A percentile compares a stretch with the other conserved stretches of the same genome.
Evolutionary conservation across 2,329 filamentous ascomycete genomes (phyloP).

Genomic region (Xylariaceae sp.): DNA sequence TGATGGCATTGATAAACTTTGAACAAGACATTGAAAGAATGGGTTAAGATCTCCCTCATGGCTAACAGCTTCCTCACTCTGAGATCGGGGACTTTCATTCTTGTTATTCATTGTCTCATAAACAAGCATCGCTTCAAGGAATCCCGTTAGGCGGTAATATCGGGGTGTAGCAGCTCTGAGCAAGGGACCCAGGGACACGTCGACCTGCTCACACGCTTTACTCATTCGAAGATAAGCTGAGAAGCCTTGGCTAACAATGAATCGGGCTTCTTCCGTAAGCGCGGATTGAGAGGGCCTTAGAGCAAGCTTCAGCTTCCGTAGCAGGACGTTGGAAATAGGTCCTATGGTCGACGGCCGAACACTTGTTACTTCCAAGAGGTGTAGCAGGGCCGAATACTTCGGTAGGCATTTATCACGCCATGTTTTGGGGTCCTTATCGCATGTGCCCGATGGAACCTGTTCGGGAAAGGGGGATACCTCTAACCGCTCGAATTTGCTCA

Average conservation of each 20-base stretch:
- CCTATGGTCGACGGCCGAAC: slow-evolving; percentile 64
- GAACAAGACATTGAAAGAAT: slow-evolving; percentile 61
- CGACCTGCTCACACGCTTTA: slow-evolving; percentile 52
- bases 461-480: slow-evolving; percentile 63
- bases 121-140: slow-evolving; percentile 57
- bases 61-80: slow-evolving; percentile 37
- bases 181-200: slow-evolving; percentile 59
- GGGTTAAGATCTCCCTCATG: slow-evolving; percentile 55
- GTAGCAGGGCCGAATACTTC: slow-evolving; percentile 64
- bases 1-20: slow-evolving; percentile 71
- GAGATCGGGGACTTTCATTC: slow-evolving; percentile 29
- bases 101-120: slow-evolving; percentile 43
- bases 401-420: slow-evolving; percentile 62
- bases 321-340: slow-evolving; percentile 61
- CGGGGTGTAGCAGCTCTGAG: slow-evolving; percentile 62
- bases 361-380: slow-evolving; percentile 56
- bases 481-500: slow-evolving; percentile 62
- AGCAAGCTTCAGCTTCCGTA: slow-evolving; percentile 62
- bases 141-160: slow-evolving; percentile 63
- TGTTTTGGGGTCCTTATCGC: slow-evolving; percentile 57
- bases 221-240: slow-evolving; percentile 66
- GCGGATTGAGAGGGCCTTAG: slow-evolving; percentile 57
- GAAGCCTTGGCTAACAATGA: slow-evolving; percentile 72
- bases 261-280: slow-evolving; percentile 61
- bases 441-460: slow-evolving; percentile 46